Evolutionary conservation across 2,329 filamentous ascomycete species (phyloP).

Genomic region (Trichothecium roseum): DNA sequence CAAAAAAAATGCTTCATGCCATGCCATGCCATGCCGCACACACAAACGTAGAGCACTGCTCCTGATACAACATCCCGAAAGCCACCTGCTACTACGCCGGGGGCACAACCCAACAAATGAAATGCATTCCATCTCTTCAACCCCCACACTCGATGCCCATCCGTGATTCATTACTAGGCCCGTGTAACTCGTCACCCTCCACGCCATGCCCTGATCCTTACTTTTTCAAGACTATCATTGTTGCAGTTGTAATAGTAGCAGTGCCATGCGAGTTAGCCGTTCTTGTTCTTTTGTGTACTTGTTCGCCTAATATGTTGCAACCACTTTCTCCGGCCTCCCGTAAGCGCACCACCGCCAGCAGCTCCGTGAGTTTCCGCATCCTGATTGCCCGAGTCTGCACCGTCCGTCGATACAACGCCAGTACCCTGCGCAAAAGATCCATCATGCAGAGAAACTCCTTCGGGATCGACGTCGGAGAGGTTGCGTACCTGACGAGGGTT

Average conservation of each 20-base stretch:
- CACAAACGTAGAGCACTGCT: background rate
- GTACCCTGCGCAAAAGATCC: background rate
- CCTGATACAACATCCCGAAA: background rate
- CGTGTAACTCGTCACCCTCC: background rate
- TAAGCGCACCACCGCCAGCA: constrained; percentile 2
- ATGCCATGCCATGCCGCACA: background rate
- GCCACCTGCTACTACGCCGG: no score
- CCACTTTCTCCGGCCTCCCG: constrained; percentile 24
- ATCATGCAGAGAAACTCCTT: background rate
- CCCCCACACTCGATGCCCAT: no score
- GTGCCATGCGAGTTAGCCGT: no score
- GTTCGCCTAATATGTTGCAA: constrained; percentile 20
- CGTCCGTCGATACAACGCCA: constrained; percentile 1
- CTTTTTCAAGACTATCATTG: no score
- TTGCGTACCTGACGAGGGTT: constrained; percentile 23
- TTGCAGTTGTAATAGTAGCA: no score
- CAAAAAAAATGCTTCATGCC: no score
- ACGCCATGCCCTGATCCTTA: background rate
- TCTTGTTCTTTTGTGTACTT: constrained; percentile 11
- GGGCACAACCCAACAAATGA: no score
- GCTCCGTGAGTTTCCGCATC: constrained; percentile 3
- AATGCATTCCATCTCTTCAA: no score
- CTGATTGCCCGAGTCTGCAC: constrained; percentile 1
- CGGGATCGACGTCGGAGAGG: background rate
- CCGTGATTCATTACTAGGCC: no score